These are phyloP conservation scores for Solanum sparsipilum DNA, from an alignment of 257 asterid species.

Conservation along the genomic window DNA sequence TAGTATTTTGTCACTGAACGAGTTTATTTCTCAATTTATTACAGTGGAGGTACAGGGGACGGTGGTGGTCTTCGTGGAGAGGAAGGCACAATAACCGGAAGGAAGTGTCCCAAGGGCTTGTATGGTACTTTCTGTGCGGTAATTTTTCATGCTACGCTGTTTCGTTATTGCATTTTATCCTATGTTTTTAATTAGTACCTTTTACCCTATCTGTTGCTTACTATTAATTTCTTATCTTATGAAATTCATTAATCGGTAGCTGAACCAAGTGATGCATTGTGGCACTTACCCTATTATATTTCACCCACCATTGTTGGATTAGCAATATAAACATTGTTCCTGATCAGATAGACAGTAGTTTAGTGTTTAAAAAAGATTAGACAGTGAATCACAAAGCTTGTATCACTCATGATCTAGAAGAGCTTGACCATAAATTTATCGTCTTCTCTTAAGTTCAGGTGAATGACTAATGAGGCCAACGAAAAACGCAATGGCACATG, in stretches of 20 bases:
- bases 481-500: background rate
- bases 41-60: conserved; percentile 84
- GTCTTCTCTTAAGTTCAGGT: background rate
- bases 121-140: conserved; percentile 89
- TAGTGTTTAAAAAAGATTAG: background rate
- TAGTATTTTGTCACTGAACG: conserved; percentile 9
- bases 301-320: background rate
- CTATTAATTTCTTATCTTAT: background rate
- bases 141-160: conserved; percentile 16
- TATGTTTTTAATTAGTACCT: background rate
- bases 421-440: background rate
- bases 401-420: background rate
- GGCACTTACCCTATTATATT: background rate
- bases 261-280: background rate
- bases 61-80: conserved; percentile 71
- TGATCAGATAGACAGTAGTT: background rate
- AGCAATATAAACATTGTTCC: background rate
- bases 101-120: conserved; percentile 88
- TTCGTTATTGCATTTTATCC: background rate
- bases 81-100: conserved; percentile 82
- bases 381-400: background rate
- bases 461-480: background rate
- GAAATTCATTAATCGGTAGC: background rate
- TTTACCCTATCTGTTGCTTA: background rate
- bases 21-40: conserved; percentile 10